These are phyloP conservation scores for Cryoendolithus antarcticus DNA, from an alignment of 2,329 filamentous ascomycete genomes.

Conservation along the genomic window DNA sequence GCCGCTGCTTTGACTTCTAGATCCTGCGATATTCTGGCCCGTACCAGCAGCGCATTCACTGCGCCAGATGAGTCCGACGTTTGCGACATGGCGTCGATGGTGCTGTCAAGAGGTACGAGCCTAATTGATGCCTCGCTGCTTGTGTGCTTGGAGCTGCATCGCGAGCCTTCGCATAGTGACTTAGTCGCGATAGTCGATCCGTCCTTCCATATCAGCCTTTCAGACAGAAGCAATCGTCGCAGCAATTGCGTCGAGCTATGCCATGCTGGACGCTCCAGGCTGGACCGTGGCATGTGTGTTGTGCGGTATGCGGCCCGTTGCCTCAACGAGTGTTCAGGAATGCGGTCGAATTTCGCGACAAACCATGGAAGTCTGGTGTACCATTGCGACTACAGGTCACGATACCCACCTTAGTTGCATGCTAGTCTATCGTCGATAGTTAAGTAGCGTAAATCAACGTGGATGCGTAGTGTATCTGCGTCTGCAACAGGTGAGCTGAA, in stretches of 20 bases:
- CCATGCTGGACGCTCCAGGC: not conserved
- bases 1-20: conserved; percentile 1
- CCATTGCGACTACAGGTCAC: too few relatives aligned
- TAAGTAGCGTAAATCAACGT: too few relatives aligned
- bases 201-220: not conserved
- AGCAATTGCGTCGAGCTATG: not conserved
- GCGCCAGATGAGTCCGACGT: conserved; percentile 7
- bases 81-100: conserved; percentile 2
- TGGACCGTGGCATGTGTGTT: conserved; percentile 18
- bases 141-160: not conserved
- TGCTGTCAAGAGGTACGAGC: conserved; percentile 1
- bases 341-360: too few relatives aligned
- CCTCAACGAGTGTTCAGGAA: conserved; percentile 5
- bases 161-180: not conserved
- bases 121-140: not conserved
- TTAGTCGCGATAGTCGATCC: not conserved
- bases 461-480: too few relatives aligned
- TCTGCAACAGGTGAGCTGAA: too few relatives aligned
- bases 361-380: too few relatives aligned
- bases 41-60: conserved; percentile 1
- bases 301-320: conserved; percentile 21
- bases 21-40: not conserved
- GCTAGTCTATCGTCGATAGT: too few relatives aligned
- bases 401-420: too few relatives aligned
- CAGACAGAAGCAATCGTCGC: not conserved